Evolutionary conservation across 345 rosid species (phyloP).

Genomic region (Lumnitzera littorea): DNA sequence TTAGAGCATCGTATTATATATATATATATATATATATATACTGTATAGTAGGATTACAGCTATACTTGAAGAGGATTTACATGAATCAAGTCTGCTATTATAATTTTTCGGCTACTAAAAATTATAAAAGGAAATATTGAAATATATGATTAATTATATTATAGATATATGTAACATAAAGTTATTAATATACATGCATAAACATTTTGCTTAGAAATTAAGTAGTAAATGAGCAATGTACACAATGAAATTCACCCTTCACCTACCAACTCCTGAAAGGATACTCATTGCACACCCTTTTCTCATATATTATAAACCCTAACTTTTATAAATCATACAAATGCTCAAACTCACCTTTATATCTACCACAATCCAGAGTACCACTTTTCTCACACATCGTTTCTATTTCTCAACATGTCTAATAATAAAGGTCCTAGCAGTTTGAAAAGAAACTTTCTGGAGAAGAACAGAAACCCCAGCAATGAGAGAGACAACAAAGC

Average conservation of each 20-base stretch:
- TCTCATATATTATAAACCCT: slow-evolving; percentile 5
- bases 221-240: slow-evolving; percentile 12
- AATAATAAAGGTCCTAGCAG: neutral
- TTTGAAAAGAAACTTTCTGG: slow-evolving; percentile 29
- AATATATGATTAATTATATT: neutral
- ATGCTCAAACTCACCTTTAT: neutral
- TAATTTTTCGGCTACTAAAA: neutral
- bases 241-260: slow-evolving; percentile 48
- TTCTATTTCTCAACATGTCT: slow-evolving; percentile 20
- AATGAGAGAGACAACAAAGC: slow-evolving; percentile 22
- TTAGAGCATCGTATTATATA: too few relatives aligned
- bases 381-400: slow-evolving; percentile 1
- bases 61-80: too few relatives aligned
- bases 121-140: neutral
- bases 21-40: too few relatives aligned
- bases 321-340: slow-evolving; percentile 10
- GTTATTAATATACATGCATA: neutral
- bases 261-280: slow-evolving; percentile 35
- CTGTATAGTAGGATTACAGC: too few relatives aligned
- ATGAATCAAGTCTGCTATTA: too few relatives aligned
- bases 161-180: neutral
- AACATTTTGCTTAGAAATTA: slow-evolving; percentile 27
- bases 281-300: slow-evolving; percentile 11
- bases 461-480: slow-evolving; percentile 26
- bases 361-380: neutral